These are phyloP conservation scores for Xylaria sp. DNA, from an alignment of 2,329 filamentous ascomycete species.

Conservation along the genomic window DNA sequence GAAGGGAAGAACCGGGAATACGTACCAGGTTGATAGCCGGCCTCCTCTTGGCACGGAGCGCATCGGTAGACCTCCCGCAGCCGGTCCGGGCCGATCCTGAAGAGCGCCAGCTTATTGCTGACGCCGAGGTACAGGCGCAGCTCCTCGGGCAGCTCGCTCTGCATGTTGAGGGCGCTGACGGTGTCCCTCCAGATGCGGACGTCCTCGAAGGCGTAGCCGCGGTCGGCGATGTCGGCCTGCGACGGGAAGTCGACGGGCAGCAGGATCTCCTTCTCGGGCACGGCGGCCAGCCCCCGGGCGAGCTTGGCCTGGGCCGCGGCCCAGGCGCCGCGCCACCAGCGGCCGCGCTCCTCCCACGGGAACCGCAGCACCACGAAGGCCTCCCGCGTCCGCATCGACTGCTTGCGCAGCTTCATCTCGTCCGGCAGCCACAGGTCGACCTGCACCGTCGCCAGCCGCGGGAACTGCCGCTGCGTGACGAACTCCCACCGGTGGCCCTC, in stretches of 20 bases:
- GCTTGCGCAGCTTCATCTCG: conserved; percentile 54
- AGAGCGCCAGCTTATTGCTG: conserved; percentile 66
- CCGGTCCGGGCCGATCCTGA: conserved; percentile 64
- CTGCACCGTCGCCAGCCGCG: conserved; percentile 70
- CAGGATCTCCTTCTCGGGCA: conserved; percentile 65
- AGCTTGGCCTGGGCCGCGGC: conserved; percentile 55
- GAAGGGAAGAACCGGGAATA: background rate
- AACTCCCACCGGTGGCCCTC: conserved; percentile 65
- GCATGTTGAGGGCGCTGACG: conserved; percentile 58
- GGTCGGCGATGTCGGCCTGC: conserved; percentile 56
- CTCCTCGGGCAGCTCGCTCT: conserved; percentile 61
- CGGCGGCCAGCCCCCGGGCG: conserved; percentile 48
- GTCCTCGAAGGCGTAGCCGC: conserved; percentile 61
- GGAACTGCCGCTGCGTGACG: conserved; percentile 70
- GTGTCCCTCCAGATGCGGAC: conserved; percentile 68
- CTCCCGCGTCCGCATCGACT: conserved; percentile 55
- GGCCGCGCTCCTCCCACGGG: conserved; percentile 57
- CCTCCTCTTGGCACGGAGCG: conserved; percentile 59
- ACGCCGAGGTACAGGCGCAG: conserved; percentile 68
- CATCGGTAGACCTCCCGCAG: conserved; percentile 62
- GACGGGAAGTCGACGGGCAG: conserved; percentile 67
- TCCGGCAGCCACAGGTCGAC: conserved; percentile 73
- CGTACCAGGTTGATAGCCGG: conserved; percentile 64
- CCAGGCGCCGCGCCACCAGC: conserved; percentile 51
- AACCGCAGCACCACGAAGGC: conserved; percentile 70